A percentile compares a stretch with the other conserved stretches of the same genome.
These are phyloP conservation scores for Phylloboletellus chloephorus DNA, from an alignment of 1,284 basidiomycete genomes.

Conservation along the genomic window DNA sequence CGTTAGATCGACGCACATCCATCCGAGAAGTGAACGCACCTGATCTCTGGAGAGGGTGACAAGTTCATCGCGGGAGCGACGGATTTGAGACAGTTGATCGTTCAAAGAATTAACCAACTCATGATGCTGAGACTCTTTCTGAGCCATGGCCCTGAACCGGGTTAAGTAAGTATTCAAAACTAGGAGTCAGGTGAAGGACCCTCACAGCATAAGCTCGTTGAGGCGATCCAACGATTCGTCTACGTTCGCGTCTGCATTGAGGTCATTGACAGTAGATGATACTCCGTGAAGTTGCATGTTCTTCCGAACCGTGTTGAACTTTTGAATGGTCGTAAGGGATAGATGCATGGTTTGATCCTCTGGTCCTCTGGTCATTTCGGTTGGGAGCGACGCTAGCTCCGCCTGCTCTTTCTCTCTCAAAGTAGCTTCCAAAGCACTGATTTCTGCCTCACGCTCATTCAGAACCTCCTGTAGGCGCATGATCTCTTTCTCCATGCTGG, in stretches of 20 bases:
- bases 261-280: constrained; percentile 23
- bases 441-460: constrained; percentile 84
- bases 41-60: constrained; percentile 76
- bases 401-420: constrained; percentile 46
- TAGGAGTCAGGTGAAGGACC: constrained; percentile 13
- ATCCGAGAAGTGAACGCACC: constrained; percentile 36
- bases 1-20: neutral
- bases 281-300: constrained; percentile 50
- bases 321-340: constrained; percentile 63
- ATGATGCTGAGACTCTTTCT: constrained; percentile 83
- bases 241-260: constrained; percentile 40
- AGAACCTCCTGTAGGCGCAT: constrained; percentile 87
- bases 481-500: constrained; percentile 87
- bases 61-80: constrained; percentile 75
- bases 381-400: neutral
- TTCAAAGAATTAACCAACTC: constrained; percentile 71
- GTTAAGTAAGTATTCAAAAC: constrained; percentile 6
- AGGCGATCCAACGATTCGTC: constrained; percentile 70
- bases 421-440: constrained; percentile 66
- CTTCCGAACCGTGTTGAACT: constrained; percentile 65
- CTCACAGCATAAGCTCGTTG: constrained; percentile 84
- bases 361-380: constrained; percentile 10
- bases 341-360: constrained; percentile 37
- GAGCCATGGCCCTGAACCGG: constrained; percentile 77
- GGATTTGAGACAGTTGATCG: constrained; percentile 59